Evolutionary conservation across 192 early-diverging fungal species (phyloP), one percentile per base, ranked within the genome.

Genomic region (Coemansia sp.): DNA sequence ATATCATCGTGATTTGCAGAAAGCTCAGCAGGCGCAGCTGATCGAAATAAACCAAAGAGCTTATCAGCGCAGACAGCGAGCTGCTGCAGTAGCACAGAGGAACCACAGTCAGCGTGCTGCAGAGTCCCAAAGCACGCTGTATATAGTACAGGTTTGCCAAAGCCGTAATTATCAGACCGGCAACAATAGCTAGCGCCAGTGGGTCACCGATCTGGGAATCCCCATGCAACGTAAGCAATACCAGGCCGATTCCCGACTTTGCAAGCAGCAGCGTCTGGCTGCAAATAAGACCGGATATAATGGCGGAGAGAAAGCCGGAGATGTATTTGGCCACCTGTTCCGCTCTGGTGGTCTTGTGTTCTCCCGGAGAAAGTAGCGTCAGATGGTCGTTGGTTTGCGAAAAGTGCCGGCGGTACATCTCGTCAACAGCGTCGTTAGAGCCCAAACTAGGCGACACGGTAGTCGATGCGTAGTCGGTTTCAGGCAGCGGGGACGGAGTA

Each of bases 31-130:
- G 79, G 2, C 76, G 76, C 78, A 91, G 76, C 78, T 93, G 91
- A 71, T 91, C 78, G 72, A 90, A 93, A 63, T 93, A 93, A 7
- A 93, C 90, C n/a, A 93, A 76, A 28, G 90, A 91, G 71, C 90
- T 93, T 61, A 92, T 84, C 48, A 93, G 83, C 15, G 89, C 88
- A 4, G 90, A 88, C 39, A 91, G 78, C 69, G 90, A 91, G 74
- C 88, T 90, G 66, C 90, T 86, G 61, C 90, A 93, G 65, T 89
- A 93, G 8, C 88, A 88, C 48, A 93, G 83, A 18, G 91, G 91
- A 14, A 91, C 86, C 51, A 91, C 82, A 32, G 91, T 84, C 17
- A 93, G 84, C 57, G 91, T 93, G 79, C 89, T 90, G 72, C 90
- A 92, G 18, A 92, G 61, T 34, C 86, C 84, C 36, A 93, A 73